Base-by-base conservation (phyloP, 495 filamentous ascomycete genomes). In the Trichocladium antarcticum region DNA sequence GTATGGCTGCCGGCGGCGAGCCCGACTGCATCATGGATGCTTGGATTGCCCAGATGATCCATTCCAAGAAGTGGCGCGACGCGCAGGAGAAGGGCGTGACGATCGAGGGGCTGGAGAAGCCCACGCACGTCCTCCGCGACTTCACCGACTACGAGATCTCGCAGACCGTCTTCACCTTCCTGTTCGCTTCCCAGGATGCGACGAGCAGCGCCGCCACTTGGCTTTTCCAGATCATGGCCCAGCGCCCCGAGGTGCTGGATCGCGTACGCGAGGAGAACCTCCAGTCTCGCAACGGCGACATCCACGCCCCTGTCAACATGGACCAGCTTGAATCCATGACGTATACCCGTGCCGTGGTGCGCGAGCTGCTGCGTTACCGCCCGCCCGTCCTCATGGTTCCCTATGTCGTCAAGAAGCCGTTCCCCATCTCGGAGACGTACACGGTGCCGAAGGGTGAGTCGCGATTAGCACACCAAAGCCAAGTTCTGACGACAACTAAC, bases 311-410 rank as follows among this genome's bases (percentile, higher is more conserved):
- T 5, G 68, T 95, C 43, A 80, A 76, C 47, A 77, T 97, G 67
- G 89, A 95, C 31, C 72, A 89, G 69, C 73, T 96, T 21, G 92
- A 97, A 56, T 77, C 81, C 48, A 79, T 95, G 81, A 74, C 81
- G 6, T 97, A 92, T 59, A 97, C 92, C 27, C 85, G 87, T 44
- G 92, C 88, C 35, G 84, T 94, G 42, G 85, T 98, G 47, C 87
- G 92, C 60, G 92, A 98, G 73, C 83, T 84, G 31, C 79, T 98
- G 36, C 85, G 92, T 55, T 97, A 95, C 74, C 85, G 93, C 38
- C 93, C 92, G 37, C 92, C 92, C 49, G 92, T 98, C 56, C 77
- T 96, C 70, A 97, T 98, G 92, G 87, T 95, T 40, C 92, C 92
- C 31, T 97, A 97, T 64, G 64, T 93, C 45, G 86, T 79, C 58